Evolutionary conservation across 2,329 filamentous ascomycete species (phyloP).

Genomic region (Fusarium subglutinans): DNA sequence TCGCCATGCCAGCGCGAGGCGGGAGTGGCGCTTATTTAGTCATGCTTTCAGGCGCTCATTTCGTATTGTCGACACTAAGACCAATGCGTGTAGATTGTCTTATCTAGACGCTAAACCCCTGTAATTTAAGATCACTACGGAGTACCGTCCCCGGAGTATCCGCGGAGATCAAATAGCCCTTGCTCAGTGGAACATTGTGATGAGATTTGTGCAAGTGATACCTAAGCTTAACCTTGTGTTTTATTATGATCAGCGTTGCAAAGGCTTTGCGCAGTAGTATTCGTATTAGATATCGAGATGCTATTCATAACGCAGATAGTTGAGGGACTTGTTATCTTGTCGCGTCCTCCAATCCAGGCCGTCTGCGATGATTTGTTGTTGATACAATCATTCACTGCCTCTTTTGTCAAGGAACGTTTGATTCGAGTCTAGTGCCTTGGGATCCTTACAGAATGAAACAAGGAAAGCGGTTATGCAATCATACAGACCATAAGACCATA

Average conservation of each 20-base stretch:
- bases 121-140: not conserved
- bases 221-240: not conserved
- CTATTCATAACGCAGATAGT: not conserved
- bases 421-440: accelerated
- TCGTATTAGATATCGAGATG: too few species aligned
- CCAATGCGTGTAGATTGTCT: not conserved
- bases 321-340: not conserved
- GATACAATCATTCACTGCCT: not conserved
- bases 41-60: not conserved
- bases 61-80: conserved; percentile 7
- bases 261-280: not conserved
- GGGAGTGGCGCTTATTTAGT: not conserved
- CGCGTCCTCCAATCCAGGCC: too few species aligned
- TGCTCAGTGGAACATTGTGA: not conserved
- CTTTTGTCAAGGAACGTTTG: too few species aligned
- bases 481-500: too few species aligned
- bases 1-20: not conserved
- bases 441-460: accelerated
- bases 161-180: not conserved
- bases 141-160: too few species aligned
- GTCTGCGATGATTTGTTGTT: accelerated
- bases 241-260: not conserved
- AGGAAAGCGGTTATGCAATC: not conserved
- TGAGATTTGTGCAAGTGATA: not conserved
- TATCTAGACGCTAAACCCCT: not conserved